Conservation (phyloP, 2,329 filamentous ascomycete species). For the Exophiala oligosperma region DNA sequence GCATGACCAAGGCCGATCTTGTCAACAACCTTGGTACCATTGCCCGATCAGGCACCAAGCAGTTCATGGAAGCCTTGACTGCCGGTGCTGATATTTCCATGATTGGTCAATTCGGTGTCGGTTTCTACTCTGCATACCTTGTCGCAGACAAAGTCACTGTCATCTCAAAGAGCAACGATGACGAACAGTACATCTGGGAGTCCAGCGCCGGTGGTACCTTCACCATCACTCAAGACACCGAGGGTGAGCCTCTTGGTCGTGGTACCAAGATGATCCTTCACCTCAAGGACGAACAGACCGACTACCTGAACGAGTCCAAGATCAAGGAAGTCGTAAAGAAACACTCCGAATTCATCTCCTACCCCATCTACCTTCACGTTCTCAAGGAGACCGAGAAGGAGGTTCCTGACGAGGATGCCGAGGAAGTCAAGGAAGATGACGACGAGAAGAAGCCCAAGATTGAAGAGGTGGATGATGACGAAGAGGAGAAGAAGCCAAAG, state of each 20-base stretch:
- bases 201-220: conserved; percentile 96
- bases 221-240: conserved; percentile 85
- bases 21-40: conserved; percentile 99
- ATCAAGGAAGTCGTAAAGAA: conserved; percentile 99
- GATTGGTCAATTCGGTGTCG: conserved; percentile 99
- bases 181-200: conserved; percentile 99
- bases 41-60: conserved; percentile 98
- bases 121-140: conserved; percentile 99
- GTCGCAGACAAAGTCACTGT: conserved; percentile 96
- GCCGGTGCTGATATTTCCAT: conserved; percentile 99
- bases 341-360: conserved; percentile 99
- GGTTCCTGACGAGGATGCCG: conserved; percentile 92
- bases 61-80: conserved; percentile 99
- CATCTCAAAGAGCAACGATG: conserved; percentile 98
- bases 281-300: conserved; percentile 98
- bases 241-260: conserved; percentile 86
- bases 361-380: conserved; percentile 99
- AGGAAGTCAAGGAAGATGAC: conserved; percentile 72
- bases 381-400: conserved; percentile 99
- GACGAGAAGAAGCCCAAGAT: conserved; percentile 92
- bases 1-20: conserved; percentile 99
- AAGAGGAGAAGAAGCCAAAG: conserved; percentile 91
- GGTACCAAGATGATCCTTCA: conserved; percentile 98
- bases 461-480: conserved; percentile 86
- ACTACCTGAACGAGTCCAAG: conserved; percentile 98